Evolutionary conservation across 768 basidiomycete genomes (phyloP).

Genomic region (Lactarius pseudohatsudake): DNA sequence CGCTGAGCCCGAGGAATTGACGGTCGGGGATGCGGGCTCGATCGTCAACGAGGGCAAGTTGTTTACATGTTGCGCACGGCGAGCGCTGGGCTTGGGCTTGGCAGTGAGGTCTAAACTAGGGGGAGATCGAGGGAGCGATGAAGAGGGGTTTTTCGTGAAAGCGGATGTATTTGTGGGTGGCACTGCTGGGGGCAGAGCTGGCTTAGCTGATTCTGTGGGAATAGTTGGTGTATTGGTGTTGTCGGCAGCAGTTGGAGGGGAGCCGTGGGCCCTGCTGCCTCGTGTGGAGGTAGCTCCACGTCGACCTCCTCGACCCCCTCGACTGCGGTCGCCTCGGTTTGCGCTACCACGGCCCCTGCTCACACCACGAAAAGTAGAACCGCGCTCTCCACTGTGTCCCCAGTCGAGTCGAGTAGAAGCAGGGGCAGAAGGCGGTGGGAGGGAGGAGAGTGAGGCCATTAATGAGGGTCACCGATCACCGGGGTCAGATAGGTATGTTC

Average conservation of each 20-base stretch:
- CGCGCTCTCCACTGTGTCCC: constrained; percentile 47
- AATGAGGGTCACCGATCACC: not conserved
- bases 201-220: not conserved
- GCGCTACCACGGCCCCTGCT: constrained; percentile 34
- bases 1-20: constrained; percentile 6
- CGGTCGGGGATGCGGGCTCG: constrained; percentile 27
- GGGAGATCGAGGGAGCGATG: not conserved
- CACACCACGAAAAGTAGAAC: constrained; percentile 48
- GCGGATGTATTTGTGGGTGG: constrained; percentile 10
- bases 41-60: constrained; percentile 26
- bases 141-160: constrained; percentile 14
- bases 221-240: constrained; percentile 2
- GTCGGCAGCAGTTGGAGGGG: constrained; percentile 32
- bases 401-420: constrained; percentile 44
- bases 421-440: constrained; percentile 34
- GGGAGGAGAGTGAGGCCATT: constrained; percentile 48
- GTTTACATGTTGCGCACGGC: constrained; percentile 14
- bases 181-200: not conserved
- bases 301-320: constrained; percentile 38
- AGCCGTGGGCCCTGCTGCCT: constrained; percentile 36
- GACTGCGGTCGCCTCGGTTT: constrained; percentile 24
- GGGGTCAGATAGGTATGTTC: constrained; percentile 6
- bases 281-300: constrained; percentile 33
- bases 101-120: constrained; percentile 7
- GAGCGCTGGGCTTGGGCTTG: constrained; percentile 20